phyloP scores from a whole-genome alignment of 148 eudicot genomes.

The Suaeda aralocaspica region DNA sequence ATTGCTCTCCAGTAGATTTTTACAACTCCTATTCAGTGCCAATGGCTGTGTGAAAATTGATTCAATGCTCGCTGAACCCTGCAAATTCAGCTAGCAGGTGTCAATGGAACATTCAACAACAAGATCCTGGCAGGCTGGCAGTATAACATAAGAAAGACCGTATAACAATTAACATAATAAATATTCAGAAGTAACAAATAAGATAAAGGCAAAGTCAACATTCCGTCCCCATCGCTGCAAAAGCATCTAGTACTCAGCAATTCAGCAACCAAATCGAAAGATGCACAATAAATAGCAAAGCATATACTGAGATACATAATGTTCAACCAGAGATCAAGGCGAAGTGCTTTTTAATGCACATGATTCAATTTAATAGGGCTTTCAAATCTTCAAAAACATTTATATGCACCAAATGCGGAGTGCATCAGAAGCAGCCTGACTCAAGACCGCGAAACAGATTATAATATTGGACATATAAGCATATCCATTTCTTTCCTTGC shows the following conservation, averaged over 20 bases:
- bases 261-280: neutral
- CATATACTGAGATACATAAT: neutral
- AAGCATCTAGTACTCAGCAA: neutral
- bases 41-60: constrained; percentile 17
- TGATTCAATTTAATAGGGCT: neutral
- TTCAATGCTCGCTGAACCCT: constrained; percentile 33
- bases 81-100: constrained; percentile 16
- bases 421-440: neutral
- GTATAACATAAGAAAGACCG: neutral
- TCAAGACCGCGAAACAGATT: neutral
- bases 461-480: no score
- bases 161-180: neutral
- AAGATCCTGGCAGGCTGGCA: neutral
- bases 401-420: neutral
- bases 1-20: constrained; percentile 27
- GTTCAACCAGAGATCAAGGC: neutral
- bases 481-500: neutral
- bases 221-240: neutral
- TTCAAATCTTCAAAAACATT: neutral
- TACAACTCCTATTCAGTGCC: constrained; percentile 11
- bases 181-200: neutral
- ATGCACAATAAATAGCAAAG: neutral
- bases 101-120: constrained; percentile 16
- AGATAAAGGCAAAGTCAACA: neutral
- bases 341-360: neutral